Evolutionary conservation across 495 filamentous ascomycete genomes (phyloP), one percentile per base, ranked within the genome.

Genomic region (Penicillium angulare): DNA sequence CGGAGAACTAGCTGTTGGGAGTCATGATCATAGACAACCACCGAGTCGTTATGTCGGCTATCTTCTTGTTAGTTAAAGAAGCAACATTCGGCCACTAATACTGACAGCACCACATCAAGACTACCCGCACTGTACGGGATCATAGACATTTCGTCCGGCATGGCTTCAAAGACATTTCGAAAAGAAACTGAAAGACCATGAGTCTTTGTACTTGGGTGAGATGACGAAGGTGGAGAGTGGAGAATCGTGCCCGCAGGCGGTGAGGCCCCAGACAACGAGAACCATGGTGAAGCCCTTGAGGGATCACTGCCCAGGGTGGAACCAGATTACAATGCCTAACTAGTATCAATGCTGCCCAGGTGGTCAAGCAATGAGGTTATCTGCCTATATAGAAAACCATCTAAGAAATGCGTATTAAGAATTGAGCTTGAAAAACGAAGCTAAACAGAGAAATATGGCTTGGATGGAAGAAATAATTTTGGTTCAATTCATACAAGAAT

Each of bases 41-140:
- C 84, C 3, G 91, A 86, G 65, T 93, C 86, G 60, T 92, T 86
- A 65, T 96, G 90, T 55, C 93, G 93, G 23, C 92, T 97, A 31
- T 47, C 20, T 44, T 10, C 31, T 27, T 49, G 43, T 58, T 38
- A 49, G 50, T 43, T 12, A 40, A 33, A 9, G 10, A 27, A 34
- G 8, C 33, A 22, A 27, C 7, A 10, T n/a, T n/a, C n/a, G n/a
- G n/a, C n/a, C 12, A 22, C 16, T 5, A 33, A 13, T 24, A 61
- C 75, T 62, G 62, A 80, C 76, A 81, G 62, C 22, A 81, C 78
- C 44, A 81, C 64, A 52, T 81, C 74, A 24, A 67, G 65, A 49
- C 77, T 78, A 18, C 69, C 68, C 15, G 66, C 69, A 36, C 63
- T 63, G 50, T 77, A 77, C 17, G 74, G 74, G 38, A 77, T 54